Percentiles rank a stretch among this genome's conserved stretches.
Conservation (phyloP, 2,329 filamentous ascomycete species). For the Canariomyces notabilis region DNA sequence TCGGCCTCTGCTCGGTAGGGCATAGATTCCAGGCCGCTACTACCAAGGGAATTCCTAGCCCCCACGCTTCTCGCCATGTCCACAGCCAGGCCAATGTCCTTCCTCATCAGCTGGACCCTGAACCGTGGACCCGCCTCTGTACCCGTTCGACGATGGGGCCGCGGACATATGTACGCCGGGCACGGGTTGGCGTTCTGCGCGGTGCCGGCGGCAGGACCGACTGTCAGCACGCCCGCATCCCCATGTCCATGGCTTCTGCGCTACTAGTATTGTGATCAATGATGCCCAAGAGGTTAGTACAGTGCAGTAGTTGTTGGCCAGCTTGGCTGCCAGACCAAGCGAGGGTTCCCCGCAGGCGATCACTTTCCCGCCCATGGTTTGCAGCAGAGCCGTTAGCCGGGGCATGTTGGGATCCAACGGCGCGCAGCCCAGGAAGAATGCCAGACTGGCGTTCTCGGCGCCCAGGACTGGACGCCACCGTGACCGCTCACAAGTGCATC, state of each 20-base stretch:
- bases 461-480: constrained; percentile 31
- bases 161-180: constrained; percentile 30
- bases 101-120: constrained; percentile 55
- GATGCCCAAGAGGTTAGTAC: constrained; percentile 50
- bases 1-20: constrained; percentile 45
- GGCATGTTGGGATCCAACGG: constrained; percentile 34
- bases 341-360: constrained; percentile 53
- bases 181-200: constrained; percentile 32
- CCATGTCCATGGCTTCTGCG: constrained; percentile 56
- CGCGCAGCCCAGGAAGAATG: constrained; percentile 34
- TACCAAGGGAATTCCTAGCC: constrained; percentile 44
- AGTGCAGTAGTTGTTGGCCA: constrained; percentile 61
- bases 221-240: constrained; percentile 47
- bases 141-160: constrained; percentile 30
- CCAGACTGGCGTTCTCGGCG: constrained; percentile 31
- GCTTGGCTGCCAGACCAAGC: constrained; percentile 53
- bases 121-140: constrained; percentile 54
- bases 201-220: constrained; percentile 26
- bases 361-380: constrained; percentile 48
- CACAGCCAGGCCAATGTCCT: constrained; percentile 52
- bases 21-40: constrained; percentile 47
- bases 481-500: constrained; percentile 35
- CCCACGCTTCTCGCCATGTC: constrained; percentile 50
- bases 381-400: constrained; percentile 39
- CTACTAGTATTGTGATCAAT: constrained; percentile 56